Conservation (phyloP, 2,329 filamentous ascomycete genomes). For the Ophiosphaerella herpotricha region DNA sequence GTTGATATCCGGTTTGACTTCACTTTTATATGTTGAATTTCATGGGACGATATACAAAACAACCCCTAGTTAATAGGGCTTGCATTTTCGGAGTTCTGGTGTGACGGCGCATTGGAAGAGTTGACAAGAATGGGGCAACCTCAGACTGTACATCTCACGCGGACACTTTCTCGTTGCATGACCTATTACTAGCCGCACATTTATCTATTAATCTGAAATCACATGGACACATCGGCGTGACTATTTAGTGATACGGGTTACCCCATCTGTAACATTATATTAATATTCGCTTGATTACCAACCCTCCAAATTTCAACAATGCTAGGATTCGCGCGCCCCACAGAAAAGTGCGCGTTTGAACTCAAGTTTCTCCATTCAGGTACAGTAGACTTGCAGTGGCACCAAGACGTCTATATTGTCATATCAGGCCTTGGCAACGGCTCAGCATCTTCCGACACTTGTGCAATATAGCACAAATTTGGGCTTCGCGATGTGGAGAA, state of each 20-base stretch:
- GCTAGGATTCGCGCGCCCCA: not conserved
- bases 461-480: not conserved
- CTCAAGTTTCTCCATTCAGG: not conserved
- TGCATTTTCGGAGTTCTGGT: constrained; percentile 2
- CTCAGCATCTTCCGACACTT: not conserved
- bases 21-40: not conserved
- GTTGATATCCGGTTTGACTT: not conserved
- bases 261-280: no score
- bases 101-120: constrained; percentile 2
- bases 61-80: constrained; percentile 7
- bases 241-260: no score
- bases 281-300: no score
- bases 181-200: not conserved
- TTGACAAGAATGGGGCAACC: constrained; percentile 6
- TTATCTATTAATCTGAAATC: no score
- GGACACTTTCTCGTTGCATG: constrained; percentile 3
- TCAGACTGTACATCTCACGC: constrained; percentile 10
- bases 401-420: not conserved
- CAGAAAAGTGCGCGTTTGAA: constrained; percentile 12
- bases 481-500: not conserved
- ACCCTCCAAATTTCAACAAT: not conserved
- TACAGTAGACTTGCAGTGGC: not conserved
- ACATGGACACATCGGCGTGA: no score
- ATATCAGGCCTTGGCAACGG: not conserved
- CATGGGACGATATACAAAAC: constrained; percentile 1